Conservation (phyloP, 1,139 yeast species). For the Taphrina confusa region DNA sequence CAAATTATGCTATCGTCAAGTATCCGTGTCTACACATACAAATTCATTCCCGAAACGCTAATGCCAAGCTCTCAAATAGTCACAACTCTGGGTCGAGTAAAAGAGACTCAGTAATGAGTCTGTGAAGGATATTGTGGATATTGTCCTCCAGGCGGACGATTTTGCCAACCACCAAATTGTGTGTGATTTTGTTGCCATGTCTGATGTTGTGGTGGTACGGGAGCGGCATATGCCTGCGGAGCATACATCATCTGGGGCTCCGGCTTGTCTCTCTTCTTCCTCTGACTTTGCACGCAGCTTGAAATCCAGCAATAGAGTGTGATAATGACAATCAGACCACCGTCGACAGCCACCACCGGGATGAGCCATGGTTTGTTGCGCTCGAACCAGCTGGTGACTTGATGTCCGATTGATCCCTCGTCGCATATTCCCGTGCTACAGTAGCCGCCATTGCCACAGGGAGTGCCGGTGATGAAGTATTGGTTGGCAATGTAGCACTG, state of each 20-base stretch:
- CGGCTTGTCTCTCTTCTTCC: conserved; percentile 4
- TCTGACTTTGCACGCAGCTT: conserved; percentile 3
- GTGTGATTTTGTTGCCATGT: neutral
- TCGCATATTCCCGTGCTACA: conserved; percentile 47
- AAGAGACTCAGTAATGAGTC: neutral
- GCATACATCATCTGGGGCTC: conserved; percentile 28
- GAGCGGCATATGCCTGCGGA: conserved; percentile 9
- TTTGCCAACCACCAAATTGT: neutral
- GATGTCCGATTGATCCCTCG: conserved; percentile 41
- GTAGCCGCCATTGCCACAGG: conserved; percentile 46
- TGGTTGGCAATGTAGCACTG: conserved; percentile 45
- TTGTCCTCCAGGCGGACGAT: neutral
- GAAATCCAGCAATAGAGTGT: conserved; percentile 13
- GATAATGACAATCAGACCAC: conserved; percentile 41
- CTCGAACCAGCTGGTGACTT: conserved; percentile 40
- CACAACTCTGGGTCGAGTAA: too few species aligned
- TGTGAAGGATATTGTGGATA: conserved; percentile 11
- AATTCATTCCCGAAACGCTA: too few species aligned
- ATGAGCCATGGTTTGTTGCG: conserved; percentile 42
- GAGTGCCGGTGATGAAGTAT: conserved; percentile 49
- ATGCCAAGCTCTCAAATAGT: too few species aligned
- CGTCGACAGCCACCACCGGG: conserved; percentile 43
- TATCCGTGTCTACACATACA: too few species aligned
- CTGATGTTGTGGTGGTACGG: conserved; percentile 6
- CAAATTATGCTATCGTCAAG: too few species aligned